These are phyloP conservation scores for Coprinopsis sp. DNA, from an alignment of 768 basidiomycete species.

Conservation along the genomic window DNA sequence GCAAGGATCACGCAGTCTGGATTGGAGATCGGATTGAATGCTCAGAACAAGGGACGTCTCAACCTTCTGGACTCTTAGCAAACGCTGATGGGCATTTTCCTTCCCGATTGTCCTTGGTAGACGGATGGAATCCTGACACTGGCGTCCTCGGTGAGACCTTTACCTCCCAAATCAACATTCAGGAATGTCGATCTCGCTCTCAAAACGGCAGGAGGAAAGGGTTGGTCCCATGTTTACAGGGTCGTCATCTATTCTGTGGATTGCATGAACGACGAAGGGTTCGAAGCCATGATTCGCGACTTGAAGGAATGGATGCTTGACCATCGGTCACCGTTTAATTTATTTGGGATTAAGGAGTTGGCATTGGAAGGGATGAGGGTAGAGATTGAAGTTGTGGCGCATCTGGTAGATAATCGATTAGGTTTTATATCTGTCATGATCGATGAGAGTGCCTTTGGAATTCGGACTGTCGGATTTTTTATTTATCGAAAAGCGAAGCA, in stretches of 20 bases:
- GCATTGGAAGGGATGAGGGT: constrained; percentile 3
- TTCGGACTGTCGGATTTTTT: no score
- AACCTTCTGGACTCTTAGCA: no score
- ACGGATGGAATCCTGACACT: no score
- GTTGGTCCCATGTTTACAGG: constrained; percentile 1
- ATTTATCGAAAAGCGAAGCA: no score
- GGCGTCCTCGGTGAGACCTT: no score
- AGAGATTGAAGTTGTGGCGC: constrained; percentile 3
- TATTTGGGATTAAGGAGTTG: not conserved
- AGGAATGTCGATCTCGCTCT: not conserved
- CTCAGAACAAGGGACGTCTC: constrained; percentile 1
- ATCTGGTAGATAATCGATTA: no score
- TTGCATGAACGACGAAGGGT: not conserved
- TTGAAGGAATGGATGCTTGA: constrained; percentile 1
- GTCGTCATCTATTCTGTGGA: not conserved
- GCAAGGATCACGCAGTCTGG: constrained; percentile 1
- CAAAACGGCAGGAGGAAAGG: constrained; percentile 3
- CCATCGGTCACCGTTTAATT: not conserved
- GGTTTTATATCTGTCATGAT: not conserved
- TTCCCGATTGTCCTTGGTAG: no score
- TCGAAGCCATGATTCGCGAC: not conserved
- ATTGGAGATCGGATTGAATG: constrained; percentile 2
- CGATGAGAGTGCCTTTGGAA: no score
- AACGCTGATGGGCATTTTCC: no score
- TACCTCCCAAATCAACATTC: constrained; percentile 6